Conservation (phyloP, 495 filamentous ascomycete genomes). For the Niebla homalea region DNA sequence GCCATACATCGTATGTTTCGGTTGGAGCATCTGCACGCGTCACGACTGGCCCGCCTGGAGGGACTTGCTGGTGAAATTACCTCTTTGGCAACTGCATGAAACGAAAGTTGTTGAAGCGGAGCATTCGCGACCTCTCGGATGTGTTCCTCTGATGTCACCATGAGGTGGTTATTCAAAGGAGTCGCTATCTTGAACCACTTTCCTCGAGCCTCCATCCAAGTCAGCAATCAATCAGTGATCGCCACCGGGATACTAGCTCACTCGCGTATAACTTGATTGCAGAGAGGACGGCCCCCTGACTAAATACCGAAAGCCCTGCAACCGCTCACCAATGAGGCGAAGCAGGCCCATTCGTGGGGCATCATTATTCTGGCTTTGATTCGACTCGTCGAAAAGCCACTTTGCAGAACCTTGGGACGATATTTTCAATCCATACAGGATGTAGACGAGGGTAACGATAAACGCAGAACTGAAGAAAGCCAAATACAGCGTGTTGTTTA, state of each 20-base stretch:
- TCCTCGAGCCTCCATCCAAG: constrained; percentile 12
- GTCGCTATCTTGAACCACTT: constrained; percentile 14
- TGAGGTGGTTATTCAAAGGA: constrained; percentile 14
- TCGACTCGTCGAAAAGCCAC: too few relatives aligned
- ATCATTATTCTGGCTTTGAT: not conserved
- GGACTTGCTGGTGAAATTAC: not conserved
- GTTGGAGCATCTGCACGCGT: constrained; percentile 16
- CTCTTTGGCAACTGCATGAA: constrained; percentile 21
- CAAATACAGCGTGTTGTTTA: too few relatives aligned
- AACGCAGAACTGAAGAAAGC: too few relatives aligned
- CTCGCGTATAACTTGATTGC: constrained; percentile 5
- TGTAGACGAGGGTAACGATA: too few relatives aligned
- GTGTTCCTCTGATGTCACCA: constrained; percentile 18
- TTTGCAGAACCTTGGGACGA: too few relatives aligned
- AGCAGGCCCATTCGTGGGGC: not conserved
- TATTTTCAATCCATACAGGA: too few relatives aligned
- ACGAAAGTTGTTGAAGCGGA: constrained; percentile 17
- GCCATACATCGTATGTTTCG: constrained; percentile 20
- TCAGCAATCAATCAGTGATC: too few relatives aligned
- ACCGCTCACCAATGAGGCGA: not conserved
- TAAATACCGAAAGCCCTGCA: constrained; percentile 5
- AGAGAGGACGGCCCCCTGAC: constrained; percentile 6
- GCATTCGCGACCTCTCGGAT: constrained; percentile 19
- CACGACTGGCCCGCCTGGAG: not conserved
- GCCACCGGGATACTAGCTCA: not conserved